A percentile compares a stretch with the other conserved stretches of the same genome.
phyloP scores from a whole-genome alignment of 345 rosid species.

The Nasturtium officinale region DNA sequence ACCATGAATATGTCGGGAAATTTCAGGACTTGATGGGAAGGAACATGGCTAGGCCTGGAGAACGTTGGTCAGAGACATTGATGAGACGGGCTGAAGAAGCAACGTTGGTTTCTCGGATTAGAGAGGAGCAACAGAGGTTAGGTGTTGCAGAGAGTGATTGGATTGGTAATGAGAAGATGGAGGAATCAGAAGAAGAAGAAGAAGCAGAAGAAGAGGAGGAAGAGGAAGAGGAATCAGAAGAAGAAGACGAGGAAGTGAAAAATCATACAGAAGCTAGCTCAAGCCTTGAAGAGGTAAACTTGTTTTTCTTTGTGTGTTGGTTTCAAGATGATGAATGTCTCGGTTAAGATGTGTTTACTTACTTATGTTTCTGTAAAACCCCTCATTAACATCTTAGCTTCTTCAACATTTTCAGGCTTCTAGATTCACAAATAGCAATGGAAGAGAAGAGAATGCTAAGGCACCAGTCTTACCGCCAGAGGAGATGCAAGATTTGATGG shows the following conservation, averaged over 20 bases:
- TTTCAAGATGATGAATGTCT: background rate
- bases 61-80: slow-evolving; percentile 92
- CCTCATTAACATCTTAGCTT: background rate
- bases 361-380: background rate
- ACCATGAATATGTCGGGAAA: slow-evolving; percentile 94
- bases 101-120: slow-evolving; percentile 66
- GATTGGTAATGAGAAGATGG: slow-evolving; percentile 67
- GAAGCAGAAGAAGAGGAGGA: slow-evolving; percentile 52
- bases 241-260: slow-evolving; percentile 20
- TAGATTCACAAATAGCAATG: background rate
- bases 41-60: slow-evolving; percentile 92
- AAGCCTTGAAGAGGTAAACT: slow-evolving; percentile 35
- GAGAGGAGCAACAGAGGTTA: slow-evolving; percentile 86
- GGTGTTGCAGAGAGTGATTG: slow-evolving; percentile 83
- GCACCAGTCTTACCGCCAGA: slow-evolving; percentile 50
- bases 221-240: slow-evolving; percentile 43
- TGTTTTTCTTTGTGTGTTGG: background rate
- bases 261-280: slow-evolving; percentile 31
- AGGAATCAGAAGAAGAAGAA: slow-evolving; percentile 59
- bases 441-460: slow-evolving; percentile 22
- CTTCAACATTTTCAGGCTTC: slow-evolving; percentile 22
- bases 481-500: slow-evolving; percentile 84
- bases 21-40: slow-evolving; percentile 80
- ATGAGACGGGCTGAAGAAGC: slow-evolving; percentile 90
- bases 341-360: background rate